A percentile compares a stretch with the other conserved stretches of the same genome.
These are phyloP conservation scores for Karstenula rhodostoma DNA, from an alignment of 2,329 filamentous ascomycete species.

Conservation along the genomic window DNA sequence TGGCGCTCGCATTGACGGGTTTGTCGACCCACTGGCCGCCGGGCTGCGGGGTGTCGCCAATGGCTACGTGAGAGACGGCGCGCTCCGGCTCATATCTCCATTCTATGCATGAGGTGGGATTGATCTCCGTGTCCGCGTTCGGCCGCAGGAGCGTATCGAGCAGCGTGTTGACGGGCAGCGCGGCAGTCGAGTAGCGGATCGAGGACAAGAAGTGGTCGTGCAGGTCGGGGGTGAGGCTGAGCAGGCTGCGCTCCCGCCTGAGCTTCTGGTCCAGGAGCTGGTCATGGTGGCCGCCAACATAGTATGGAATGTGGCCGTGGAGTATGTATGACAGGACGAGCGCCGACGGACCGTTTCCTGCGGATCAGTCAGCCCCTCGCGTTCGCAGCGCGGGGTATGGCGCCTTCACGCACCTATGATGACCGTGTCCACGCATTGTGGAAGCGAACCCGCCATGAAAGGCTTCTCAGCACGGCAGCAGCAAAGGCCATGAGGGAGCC, in stretches of 20 bases:
- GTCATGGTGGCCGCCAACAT: slow-evolving; percentile 65
- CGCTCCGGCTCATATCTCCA: slow-evolving; percentile 62
- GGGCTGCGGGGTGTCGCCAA: slow-evolving; percentile 60
- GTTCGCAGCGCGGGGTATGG: background rate
- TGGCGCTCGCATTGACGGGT: slow-evolving; percentile 59
- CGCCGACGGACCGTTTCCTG: slow-evolving; percentile 69
- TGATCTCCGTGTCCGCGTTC: slow-evolving; percentile 65
- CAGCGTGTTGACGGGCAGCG: slow-evolving; percentile 66
- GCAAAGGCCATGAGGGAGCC: slow-evolving; percentile 42
- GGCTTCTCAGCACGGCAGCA: slow-evolving; percentile 27
- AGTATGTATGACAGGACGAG: slow-evolving; percentile 70
- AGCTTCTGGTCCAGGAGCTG: slow-evolving; percentile 64
- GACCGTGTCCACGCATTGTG: slow-evolving; percentile 51
- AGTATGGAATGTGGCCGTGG: slow-evolving; percentile 67
- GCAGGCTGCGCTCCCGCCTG: slow-evolving; percentile 55
- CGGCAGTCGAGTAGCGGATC: slow-evolving; percentile 68
- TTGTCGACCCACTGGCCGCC: slow-evolving; percentile 69
- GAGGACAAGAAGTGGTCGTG: slow-evolving; percentile 67
- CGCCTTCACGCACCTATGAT: slow-evolving; percentile 44
- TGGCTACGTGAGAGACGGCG: slow-evolving; percentile 61
- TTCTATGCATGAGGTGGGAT: slow-evolving; percentile 60
- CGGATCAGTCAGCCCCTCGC: slow-evolving; percentile 33
- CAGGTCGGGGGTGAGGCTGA: slow-evolving; percentile 59
- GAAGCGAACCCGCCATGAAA: slow-evolving; percentile 50
- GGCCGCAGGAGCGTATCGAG: slow-evolving; percentile 67